Conservation (phyloP, 139 green algal species). For the Chlamydomonas sp. region DNA sequence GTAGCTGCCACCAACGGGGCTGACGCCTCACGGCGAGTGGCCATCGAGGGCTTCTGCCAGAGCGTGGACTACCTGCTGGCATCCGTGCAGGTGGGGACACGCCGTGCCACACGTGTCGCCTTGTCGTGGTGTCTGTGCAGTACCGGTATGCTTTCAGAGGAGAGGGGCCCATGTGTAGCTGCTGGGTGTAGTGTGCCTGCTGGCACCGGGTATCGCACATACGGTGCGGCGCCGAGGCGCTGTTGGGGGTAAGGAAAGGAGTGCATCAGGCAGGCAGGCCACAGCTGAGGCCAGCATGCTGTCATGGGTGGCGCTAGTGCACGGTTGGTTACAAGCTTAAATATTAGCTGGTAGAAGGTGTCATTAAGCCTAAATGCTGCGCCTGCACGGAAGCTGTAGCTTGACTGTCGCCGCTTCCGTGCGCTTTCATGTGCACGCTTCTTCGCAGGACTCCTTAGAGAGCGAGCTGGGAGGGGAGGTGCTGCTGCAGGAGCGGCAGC, state of each 20-base stretch:
- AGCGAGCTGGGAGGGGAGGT: constrained; percentile 56
- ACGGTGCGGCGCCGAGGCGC: too few relatives aligned
- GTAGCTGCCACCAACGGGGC: constrained; percentile 80
- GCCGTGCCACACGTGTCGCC: constrained; percentile 15
- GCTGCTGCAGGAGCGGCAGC: constrained; percentile 55
- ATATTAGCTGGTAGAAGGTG: neutral
- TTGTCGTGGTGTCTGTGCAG: neutral
- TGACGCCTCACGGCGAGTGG: constrained; percentile 65
- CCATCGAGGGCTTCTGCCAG: constrained; percentile 81
- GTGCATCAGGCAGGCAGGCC: too few relatives aligned
- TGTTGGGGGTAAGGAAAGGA: too few relatives aligned
- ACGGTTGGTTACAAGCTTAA: too few relatives aligned
- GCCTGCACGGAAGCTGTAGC: too few relatives aligned
- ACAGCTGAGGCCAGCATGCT: too few relatives aligned
- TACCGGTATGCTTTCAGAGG: constrained; percentile 26
- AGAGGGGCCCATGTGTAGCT: too few relatives aligned
- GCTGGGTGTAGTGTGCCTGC: too few relatives aligned
- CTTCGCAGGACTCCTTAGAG: constrained; percentile 7
- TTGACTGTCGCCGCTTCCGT: neutral
- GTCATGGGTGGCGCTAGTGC: too few relatives aligned
- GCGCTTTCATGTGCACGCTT: neutral
- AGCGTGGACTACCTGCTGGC: constrained; percentile 49
- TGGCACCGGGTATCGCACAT: too few relatives aligned
- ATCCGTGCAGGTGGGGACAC: constrained; percentile 45
- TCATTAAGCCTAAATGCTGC: neutral